Base-by-base conservation (phyloP, 805 yeast genomes). In the Crinitomyces ghanaensis region DNA sequence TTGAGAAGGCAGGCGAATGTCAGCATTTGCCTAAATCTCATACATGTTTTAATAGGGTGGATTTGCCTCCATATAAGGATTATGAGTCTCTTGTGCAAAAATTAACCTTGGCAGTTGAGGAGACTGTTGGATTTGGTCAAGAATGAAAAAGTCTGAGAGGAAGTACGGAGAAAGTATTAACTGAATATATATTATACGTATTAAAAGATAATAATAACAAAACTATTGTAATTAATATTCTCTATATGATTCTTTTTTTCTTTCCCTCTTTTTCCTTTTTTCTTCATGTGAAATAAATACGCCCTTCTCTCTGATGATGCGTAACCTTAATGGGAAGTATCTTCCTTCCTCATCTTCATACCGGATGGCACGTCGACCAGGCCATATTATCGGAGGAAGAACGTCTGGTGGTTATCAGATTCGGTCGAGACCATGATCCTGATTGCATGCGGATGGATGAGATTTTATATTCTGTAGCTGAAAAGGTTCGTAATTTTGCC, bases 1-100 rank as follows among this genome's bases (percentile, higher is more conserved):
- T 91, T 56, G 99, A 91, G 59, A 86, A 86, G 59, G 97, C 97
- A 6, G 98, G 98, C 38, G 97, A 88, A 56, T 53, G 79, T 21
- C 77, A 75, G 51, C 95, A 86, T 35, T 44, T 91, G 50, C 99
- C 99, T 28, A 91, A 91, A 60, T 83, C 95, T 6, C 98, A 91
- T 57, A 91, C 99, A 2, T 88, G 99, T 70, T 91, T 91, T 73
- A 91, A 91, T 65, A 81, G 99, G 64, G 96, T 91, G 34, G 98
- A 91, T 64, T 69, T 91, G 52, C 99, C 99, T 26, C 94, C 93
- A 37, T 91, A 91, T 59, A 70, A 68, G 38, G 86, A 80, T 53
- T 82, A 71, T 56, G 95, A 80, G 34, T 67, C 81, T 34, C 62
- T 91, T 68, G 83, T 74, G 5, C 91, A 84, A 60, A 91, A 91